These are phyloP conservation scores for Phytophthora litchii DNA, from an alignment of 352 stramenopile genomes.

Conservation along the genomic window DNA sequence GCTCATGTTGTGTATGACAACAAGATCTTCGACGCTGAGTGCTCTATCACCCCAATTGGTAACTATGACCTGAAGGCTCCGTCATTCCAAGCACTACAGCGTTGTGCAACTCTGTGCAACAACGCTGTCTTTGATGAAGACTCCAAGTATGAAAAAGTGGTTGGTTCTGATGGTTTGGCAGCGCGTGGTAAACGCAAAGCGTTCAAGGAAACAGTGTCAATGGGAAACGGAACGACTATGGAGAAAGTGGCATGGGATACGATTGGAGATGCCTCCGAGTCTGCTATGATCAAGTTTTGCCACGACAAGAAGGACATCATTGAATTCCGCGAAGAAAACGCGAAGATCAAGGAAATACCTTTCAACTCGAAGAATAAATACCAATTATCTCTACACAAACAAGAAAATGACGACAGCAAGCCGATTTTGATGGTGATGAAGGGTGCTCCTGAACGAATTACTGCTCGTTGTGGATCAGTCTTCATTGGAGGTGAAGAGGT, in stretches of 20 bases:
- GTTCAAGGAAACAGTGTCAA: constrained; percentile 64
- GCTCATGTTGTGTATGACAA: constrained; percentile 83
- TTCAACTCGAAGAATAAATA: constrained; percentile 92
- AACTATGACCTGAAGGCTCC: constrained; percentile 57
- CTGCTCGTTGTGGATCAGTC: constrained; percentile 90
- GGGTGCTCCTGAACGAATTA: constrained; percentile 95
- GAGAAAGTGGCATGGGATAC: constrained; percentile 69
- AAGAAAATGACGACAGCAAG: constrained; percentile 72
- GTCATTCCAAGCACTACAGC: constrained; percentile 70
- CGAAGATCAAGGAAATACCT: constrained; percentile 83
- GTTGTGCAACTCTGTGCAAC: constrained; percentile 91
- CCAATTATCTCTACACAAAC: constrained; percentile 81
- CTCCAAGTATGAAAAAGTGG: constrained; percentile 77
- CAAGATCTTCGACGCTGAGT: constrained; percentile 79
- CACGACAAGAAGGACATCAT: constrained; percentile 85
- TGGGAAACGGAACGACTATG: constrained; percentile 43
- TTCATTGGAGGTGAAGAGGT: constrained; percentile 64
- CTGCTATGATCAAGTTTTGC: constrained; percentile 88
- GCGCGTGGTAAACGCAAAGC: constrained; percentile 53
- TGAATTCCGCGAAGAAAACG: constrained; percentile 63
- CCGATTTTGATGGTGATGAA: constrained; percentile 92
- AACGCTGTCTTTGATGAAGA: constrained; percentile 69
- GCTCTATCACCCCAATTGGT: constrained; percentile 67
- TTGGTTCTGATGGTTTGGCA: constrained; percentile 48
- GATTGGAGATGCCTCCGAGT: constrained; percentile 82